Evolutionary conservation across 2,329 filamentous ascomycete species (phyloP).

Genomic region (Exutisphaerella laricina): DNA sequence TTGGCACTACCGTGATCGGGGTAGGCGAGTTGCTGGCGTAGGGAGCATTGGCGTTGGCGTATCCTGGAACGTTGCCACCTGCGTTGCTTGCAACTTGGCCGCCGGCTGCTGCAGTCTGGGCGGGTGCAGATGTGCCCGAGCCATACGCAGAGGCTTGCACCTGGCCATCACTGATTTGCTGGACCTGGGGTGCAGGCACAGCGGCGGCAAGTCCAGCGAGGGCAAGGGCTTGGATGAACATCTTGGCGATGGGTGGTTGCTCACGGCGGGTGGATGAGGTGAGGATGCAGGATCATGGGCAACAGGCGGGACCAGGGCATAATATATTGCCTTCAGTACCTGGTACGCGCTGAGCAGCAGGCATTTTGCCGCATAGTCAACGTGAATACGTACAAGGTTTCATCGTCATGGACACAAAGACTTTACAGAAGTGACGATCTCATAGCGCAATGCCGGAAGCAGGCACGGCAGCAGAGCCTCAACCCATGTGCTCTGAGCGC

Average conservation of each 20-base stretch:
- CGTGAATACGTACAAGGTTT: not conserved
- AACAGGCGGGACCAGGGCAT: not conserved
- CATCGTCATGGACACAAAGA: slow-evolving; percentile 4
- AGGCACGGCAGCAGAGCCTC: not conserved
- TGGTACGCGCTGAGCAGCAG: slow-evolving; percentile 8
- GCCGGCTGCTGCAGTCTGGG: slow-evolving; percentile 1
- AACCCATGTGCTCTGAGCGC: not conserved
- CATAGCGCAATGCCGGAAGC: not conserved
- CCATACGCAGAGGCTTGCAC: not conserved
- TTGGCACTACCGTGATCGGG: slow-evolving; percentile 34
- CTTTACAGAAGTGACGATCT: not conserved
- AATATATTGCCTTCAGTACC: slow-evolving; percentile 1
- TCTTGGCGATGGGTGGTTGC: slow-evolving; percentile 25
- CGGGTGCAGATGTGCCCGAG: not conserved
- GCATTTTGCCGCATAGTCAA: slow-evolving; percentile 9
- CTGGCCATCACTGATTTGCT: not conserved
- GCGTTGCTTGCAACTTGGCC: slow-evolving; percentile 22
- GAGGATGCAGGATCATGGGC: not conserved
- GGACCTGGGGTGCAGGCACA: slow-evolving; percentile 31
- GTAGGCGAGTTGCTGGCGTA: slow-evolving; percentile 34
- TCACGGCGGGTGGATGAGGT: not conserved
- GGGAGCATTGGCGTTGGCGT: slow-evolving; percentile 41
- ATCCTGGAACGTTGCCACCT: slow-evolving; percentile 35
- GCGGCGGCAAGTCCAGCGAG: slow-evolving; percentile 34
- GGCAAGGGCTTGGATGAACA: slow-evolving; percentile 35